These are phyloP conservation scores for Boletus tomentosulus DNA, from an alignment of 768 basidiomycete species.

Conservation along the genomic window DNA sequence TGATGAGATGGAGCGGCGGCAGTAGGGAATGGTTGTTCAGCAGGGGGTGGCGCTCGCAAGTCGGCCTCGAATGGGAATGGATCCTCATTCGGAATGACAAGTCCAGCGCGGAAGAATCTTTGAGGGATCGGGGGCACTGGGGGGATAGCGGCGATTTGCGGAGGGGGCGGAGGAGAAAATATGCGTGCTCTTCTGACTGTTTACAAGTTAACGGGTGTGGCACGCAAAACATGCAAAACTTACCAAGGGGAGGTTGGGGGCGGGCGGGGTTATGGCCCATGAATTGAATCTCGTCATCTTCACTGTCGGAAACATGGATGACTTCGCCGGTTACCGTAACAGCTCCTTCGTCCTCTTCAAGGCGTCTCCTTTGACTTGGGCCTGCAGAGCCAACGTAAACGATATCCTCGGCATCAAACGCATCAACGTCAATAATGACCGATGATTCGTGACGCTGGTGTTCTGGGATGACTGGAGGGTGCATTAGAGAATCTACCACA, in stretches of 20 bases:
- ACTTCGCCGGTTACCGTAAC: constrained; percentile 19
- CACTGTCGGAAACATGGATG: constrained; percentile 38
- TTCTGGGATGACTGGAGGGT: constrained; percentile 7
- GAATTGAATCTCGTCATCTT: constrained; percentile 36
- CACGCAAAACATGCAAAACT: not conserved
- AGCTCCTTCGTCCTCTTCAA: constrained; percentile 21
- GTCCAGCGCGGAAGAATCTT: constrained; percentile 39
- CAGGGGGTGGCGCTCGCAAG: constrained; percentile 20
- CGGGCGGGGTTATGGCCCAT: constrained; percentile 23
- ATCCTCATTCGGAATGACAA: constrained; percentile 46
- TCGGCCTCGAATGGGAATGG: constrained; percentile 51
- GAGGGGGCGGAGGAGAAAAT: constrained; percentile 49
- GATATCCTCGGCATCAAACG: constrained; percentile 33
- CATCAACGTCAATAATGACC: constrained; percentile 45
- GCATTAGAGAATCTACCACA: constrained; percentile 8
- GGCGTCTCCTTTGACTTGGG: constrained; percentile 24
- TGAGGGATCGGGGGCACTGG: constrained; percentile 52
- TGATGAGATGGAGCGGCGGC: constrained; percentile 52
- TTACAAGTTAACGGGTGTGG: not conserved
- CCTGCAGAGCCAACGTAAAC: constrained; percentile 24
- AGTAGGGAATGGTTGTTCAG: constrained; percentile 24
- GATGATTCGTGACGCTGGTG: constrained; percentile 14
- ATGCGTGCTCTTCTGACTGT: constrained; percentile 25
- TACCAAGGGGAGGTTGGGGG: constrained; percentile 17
- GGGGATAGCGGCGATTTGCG: constrained; percentile 38